A percentile compares a stretch with the other conserved stretches of the same genome.
These are phyloP conservation scores for Eragrostis curvula DNA, from an alignment of 176 grass and related monocot genomes.

Conservation along the genomic window DNA sequence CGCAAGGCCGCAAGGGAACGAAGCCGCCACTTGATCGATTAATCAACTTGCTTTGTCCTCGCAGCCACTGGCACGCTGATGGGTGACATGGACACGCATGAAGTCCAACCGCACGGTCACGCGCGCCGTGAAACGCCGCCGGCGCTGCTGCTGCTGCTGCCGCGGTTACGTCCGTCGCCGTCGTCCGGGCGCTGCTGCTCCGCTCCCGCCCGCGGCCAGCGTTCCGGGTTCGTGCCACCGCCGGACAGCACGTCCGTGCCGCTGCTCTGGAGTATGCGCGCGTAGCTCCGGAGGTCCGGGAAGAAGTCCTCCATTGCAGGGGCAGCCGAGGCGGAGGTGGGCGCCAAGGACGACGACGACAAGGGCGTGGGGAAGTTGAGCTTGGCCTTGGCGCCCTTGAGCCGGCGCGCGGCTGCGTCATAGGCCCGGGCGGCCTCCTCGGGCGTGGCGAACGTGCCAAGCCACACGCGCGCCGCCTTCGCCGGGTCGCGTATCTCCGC, in stretches of 20 bases:
- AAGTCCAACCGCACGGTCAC: too few species aligned
- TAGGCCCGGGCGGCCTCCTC: slow-evolving; percentile 44
- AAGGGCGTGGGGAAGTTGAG: slow-evolving; percentile 33
- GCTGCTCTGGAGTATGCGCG: slow-evolving; percentile 29
- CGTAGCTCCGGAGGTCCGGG: slow-evolving; percentile 27
- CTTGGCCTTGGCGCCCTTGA: slow-evolving; percentile 48
- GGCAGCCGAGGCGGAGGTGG: neutral
- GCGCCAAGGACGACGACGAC: neutral
- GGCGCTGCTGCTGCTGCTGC: neutral
- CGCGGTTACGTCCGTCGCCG: neutral
- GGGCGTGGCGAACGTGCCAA: slow-evolving; percentile 44
- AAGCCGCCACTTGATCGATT: too few species aligned
- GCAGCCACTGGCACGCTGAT: too few species aligned
- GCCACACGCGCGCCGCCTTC: slow-evolving; percentile 44
- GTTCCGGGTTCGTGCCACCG: too few species aligned
- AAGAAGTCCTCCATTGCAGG: neutral
- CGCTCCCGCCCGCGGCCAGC: too few species aligned
- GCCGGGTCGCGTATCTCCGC: slow-evolving; percentile 72
- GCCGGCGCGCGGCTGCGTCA: slow-evolving; percentile 34
- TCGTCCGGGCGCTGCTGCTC: neutral
- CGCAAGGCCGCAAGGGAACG: too few species aligned
- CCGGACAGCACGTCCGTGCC: too few species aligned
- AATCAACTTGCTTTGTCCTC: too few species aligned
- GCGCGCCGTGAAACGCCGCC: too few species aligned
- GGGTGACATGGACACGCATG: too few species aligned